Conservation (phyloP, 1,284 basidiomycete species). For the Earliella scabrosa region DNA sequence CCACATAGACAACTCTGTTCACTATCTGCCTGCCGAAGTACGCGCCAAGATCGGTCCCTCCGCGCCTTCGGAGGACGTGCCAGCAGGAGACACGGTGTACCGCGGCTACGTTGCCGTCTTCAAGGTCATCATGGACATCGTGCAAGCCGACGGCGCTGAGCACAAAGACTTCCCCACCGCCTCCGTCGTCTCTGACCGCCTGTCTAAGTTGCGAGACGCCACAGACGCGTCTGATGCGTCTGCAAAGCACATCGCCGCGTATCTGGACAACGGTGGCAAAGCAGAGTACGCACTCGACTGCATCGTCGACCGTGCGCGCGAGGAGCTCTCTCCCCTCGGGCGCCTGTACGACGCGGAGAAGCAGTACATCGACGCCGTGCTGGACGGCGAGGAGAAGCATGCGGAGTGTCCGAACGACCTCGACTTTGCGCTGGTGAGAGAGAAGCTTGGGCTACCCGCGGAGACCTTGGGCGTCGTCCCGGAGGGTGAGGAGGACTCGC, state of each 20-base stretch:
- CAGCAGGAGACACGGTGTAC: conserved; percentile 15
- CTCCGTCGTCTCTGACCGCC: conserved; percentile 4
- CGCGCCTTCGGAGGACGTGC: background rate
- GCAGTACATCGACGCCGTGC: conserved; percentile 21
- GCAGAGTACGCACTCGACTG: conserved; percentile 21
- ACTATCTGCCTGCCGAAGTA: conserved; percentile 17
- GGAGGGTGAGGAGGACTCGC: conserved; percentile 6
- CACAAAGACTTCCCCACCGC: conserved; percentile 16
- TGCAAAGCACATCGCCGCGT: conserved; percentile 10
- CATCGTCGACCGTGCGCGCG: conserved; percentile 25
- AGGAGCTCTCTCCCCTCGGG: conserved; percentile 24
- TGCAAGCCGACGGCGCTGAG: background rate
- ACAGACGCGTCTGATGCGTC: background rate
- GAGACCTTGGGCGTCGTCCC: conserved; percentile 9
- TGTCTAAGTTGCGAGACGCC: conserved; percentile 8
- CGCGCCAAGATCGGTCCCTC: conserved; percentile 19
- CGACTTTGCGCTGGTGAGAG: conserved; percentile 20
- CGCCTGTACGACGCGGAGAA: conserved; percentile 19
- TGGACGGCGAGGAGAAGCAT: conserved; percentile 11
- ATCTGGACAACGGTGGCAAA: conserved; percentile 16
- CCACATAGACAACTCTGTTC: conserved; percentile 16
- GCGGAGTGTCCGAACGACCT: conserved; percentile 19
- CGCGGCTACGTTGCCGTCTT: conserved; percentile 22
- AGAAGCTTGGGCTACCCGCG: conserved; percentile 13
- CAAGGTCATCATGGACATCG: conserved; percentile 13